Conservation (phyloP, 345 rosid genomes). For the Syzygium oleosum region DNA sequence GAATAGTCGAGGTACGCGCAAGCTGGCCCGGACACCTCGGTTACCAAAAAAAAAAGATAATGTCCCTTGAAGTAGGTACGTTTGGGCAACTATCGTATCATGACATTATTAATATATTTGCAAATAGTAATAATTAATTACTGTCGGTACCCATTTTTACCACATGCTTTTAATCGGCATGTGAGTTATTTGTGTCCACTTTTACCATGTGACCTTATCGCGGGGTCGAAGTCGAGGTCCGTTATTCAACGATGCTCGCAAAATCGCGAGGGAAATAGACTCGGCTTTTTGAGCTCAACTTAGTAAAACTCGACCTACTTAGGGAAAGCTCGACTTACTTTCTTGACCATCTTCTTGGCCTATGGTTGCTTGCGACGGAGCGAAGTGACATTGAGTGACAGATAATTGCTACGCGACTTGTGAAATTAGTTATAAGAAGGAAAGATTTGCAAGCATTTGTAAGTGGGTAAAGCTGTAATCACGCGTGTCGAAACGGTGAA, state of each 20-base stretch:
- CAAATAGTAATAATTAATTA: not conserved
- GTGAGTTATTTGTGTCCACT: not conserved
- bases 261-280: too few relatives aligned
- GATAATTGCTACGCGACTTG: not conserved
- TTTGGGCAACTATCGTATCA: not conserved
- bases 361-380: not conserved
- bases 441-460: not conserved
- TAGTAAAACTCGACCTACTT: not conserved
- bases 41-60: too few relatives aligned
- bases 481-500: not conserved
- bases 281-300: not conserved
- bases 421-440: not conserved
- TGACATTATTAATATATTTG: not conserved
- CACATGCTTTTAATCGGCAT: not conserved
- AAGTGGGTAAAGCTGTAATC: not conserved
- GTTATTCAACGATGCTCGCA: not conserved
- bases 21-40: too few relatives aligned
- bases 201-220: not conserved
- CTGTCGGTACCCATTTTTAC: not conserved
- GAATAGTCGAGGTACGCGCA: too few relatives aligned
- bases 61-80: not conserved
- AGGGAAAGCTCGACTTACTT: not conserved
- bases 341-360: not conserved
- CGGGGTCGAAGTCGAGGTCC: not conserved
- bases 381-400: not conserved